These are phyloP conservation scores for Pyrenopolyporus hunteri DNA, from an alignment of 495 filamentous ascomycete genomes.

Conservation along the genomic window DNA sequence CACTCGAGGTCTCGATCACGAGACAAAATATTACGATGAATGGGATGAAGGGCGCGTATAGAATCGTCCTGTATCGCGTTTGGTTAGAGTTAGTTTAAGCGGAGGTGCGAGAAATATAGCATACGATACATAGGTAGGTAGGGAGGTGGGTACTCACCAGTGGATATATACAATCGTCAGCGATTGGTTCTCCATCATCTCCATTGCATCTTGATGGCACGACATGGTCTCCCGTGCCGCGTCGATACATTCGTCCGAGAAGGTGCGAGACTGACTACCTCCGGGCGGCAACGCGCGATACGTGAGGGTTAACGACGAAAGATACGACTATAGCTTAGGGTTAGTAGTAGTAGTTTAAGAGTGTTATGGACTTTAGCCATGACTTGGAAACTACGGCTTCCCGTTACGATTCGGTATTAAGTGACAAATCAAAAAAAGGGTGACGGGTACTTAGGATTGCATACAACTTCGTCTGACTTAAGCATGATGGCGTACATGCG, in stretches of 20 bases:
- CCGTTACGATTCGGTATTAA: neutral
- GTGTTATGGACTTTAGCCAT: neutral
- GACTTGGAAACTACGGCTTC: neutral
- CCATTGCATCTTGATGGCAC: constrained; percentile 59
- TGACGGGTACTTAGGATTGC: neutral
- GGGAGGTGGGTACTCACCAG: constrained; percentile 54
- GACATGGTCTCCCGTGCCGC: constrained; percentile 62
- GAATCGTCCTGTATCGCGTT: constrained; percentile 58
- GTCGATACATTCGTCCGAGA: constrained; percentile 65
- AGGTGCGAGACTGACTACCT: constrained; percentile 51
- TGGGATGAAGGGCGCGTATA: constrained; percentile 70
- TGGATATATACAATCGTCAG: constrained; percentile 65
- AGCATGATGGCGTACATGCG: constrained; percentile 56
- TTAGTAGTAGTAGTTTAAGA: neutral
- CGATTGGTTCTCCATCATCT: constrained; percentile 52
- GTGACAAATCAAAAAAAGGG: neutral
- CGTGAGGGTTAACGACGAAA: constrained; percentile 61
- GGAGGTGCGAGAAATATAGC: too few species aligned
- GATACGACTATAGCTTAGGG: constrained; percentile 41
- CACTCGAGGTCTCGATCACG: constrained; percentile 59
- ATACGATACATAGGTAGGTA: neutral
- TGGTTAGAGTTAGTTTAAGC: neutral
- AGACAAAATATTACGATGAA: constrained; percentile 76
- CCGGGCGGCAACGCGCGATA: constrained; percentile 65
- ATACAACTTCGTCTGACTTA: constrained; percentile 58